Conservation (phyloP, 331 rosid species). For the Stylosanthes scabra region DNA sequence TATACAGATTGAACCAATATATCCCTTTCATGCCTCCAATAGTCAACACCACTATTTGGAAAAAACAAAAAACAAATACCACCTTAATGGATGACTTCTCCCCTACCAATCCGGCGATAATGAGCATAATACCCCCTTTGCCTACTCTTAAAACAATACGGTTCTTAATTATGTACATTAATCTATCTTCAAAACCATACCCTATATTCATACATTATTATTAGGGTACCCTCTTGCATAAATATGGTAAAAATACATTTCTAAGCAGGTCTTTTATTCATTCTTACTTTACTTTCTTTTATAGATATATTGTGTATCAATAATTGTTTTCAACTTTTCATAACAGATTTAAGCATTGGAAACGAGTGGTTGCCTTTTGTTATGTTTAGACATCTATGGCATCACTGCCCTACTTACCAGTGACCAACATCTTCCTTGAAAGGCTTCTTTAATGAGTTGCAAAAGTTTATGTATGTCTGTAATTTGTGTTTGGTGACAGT, state of each 20-base stretch:
- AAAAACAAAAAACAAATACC: conserved; percentile 1
- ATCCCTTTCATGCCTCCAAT: conserved; percentile 40
- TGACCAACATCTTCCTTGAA: conserved; percentile 23
- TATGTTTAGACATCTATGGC: conserved; percentile 13
- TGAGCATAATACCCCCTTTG: conserved; percentile 33
- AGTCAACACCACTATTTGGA: conserved; percentile 42
- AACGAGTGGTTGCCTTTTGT: conserved; percentile 1
- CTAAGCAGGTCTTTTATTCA: not conserved
- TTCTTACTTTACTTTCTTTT: not conserved
- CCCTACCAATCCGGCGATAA: conserved; percentile 61
- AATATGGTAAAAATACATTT: not conserved
- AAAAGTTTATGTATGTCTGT: too few species aligned
- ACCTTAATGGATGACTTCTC: conserved; percentile 20
- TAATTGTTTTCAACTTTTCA: conserved; percentile 4
- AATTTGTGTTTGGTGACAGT: too few species aligned
- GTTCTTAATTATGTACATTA: conserved; percentile 6
- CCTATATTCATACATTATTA: conserved; percentile 6
- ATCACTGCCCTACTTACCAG: conserved; percentile 29
- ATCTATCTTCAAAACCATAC: not conserved
- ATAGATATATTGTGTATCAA: not conserved
- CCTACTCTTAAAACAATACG: not conserved
- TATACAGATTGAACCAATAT: not conserved
- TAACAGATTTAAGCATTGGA: not conserved
- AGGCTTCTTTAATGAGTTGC: not conserved
- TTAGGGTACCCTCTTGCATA: conserved; percentile 26